Conservation (phyloP, 768 basidiomycete species). For the Gymnopilus junonius region DNA sequence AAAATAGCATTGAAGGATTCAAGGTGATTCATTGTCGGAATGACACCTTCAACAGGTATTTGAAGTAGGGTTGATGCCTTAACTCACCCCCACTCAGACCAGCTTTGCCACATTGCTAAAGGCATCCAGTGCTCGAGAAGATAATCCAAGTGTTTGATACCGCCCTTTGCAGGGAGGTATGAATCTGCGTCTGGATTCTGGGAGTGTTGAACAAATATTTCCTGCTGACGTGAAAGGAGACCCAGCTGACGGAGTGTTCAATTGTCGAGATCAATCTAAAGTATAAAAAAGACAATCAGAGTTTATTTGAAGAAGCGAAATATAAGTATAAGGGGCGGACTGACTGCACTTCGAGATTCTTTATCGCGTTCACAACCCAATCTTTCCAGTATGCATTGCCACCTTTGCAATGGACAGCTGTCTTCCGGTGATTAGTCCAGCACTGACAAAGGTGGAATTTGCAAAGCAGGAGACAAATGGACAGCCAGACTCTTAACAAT, state of each 20-base stretch:
- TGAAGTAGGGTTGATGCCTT: neutral
- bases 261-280: neutral
- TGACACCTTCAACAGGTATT: constrained; percentile 27
- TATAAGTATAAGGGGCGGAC: neutral
- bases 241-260: neutral
- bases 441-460: constrained; percentile 41
- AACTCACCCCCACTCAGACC: neutral
- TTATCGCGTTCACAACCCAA: neutral
- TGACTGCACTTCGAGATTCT: neutral
- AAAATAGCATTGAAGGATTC: constrained; percentile 42
- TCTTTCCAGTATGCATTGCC: constrained; percentile 1
- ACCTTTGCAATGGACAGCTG: neutral
- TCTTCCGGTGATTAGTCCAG: constrained; percentile 33
- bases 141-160: constrained; percentile 2
- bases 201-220: neutral
- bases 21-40: constrained; percentile 44
- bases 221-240: neutral
- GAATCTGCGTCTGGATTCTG: neutral
- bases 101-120: neutral
- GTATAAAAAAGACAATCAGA: too few species aligned
- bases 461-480: constrained; percentile 37
- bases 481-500: constrained; percentile 31
- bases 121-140: neutral
- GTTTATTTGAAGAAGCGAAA: neutral
- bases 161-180: neutral